Conservation (phyloP, 2,329 filamentous ascomycete species). For the Penicillium sumatraense region DNA sequence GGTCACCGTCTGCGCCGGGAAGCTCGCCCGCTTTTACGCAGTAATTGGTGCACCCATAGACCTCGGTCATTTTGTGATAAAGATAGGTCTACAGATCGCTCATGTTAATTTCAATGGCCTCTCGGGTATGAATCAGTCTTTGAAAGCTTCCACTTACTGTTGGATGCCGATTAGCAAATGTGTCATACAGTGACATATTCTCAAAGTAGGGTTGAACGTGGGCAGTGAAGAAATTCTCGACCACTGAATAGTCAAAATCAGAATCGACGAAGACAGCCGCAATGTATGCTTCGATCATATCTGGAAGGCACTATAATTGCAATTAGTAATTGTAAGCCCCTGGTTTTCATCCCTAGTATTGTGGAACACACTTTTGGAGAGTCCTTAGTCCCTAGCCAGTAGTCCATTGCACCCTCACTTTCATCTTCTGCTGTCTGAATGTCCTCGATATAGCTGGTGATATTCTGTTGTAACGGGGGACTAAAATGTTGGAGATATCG, state of each 20-base stretch:
- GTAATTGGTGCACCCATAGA: constrained; percentile 69
- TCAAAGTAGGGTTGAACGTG: constrained; percentile 79
- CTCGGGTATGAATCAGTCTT: neutral
- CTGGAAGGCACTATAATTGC: constrained; percentile 66
- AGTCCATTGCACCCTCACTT: constrained; percentile 42
- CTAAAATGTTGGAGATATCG: constrained; percentile 64
- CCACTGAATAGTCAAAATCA: constrained; percentile 72
- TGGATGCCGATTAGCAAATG: constrained; percentile 84
- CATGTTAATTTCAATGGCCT: neutral
- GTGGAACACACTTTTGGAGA: constrained; percentile 45
- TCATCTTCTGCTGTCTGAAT: constrained; percentile 37
- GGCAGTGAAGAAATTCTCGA: constrained; percentile 76
- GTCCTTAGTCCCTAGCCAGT: constrained; percentile 47
- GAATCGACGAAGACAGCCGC: constrained; percentile 93
- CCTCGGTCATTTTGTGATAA: constrained; percentile 64
- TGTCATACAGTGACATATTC: constrained; percentile 86
- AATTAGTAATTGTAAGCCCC: neutral
- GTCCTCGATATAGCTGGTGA: constrained; percentile 54
- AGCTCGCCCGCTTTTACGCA: constrained; percentile 53
- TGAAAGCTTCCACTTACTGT: constrained; percentile 51
- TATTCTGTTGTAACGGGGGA: constrained; percentile 45
- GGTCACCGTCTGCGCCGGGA: constrained; percentile 49
- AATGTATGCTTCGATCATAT: constrained; percentile 86
- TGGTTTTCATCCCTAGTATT: neutral
- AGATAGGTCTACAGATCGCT: constrained; percentile 62